phyloP scores from a whole-genome alignment of 2,329 filamentous ascomycete species.

The Talaromyces verruculosus region DNA sequence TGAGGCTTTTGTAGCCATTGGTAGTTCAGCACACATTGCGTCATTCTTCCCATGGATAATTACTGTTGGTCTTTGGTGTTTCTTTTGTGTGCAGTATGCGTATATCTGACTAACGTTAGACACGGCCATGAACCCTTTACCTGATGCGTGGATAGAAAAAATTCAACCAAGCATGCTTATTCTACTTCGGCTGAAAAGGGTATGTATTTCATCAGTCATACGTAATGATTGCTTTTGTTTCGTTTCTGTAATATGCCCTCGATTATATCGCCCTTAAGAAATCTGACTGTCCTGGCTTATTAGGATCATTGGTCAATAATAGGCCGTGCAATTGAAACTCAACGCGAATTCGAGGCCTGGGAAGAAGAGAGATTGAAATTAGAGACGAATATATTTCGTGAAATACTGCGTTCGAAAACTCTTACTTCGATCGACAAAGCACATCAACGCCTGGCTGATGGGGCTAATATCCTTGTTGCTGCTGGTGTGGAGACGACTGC shows the following conservation, averaged over 20 bases:
- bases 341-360: not conserved
- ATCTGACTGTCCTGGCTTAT: not conserved
- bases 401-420: conserved; percentile 28
- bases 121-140: conserved; percentile 20
- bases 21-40: conserved; percentile 25
- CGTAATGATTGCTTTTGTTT: not conserved
- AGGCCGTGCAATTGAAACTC: conserved; percentile 22
- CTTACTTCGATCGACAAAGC: conserved; percentile 38
- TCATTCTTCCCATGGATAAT: conserved; percentile 27
- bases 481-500: conserved; percentile 39
- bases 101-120: not conserved
- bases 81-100: not conserved
- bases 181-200: conserved; percentile 21
- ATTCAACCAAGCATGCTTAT: conserved; percentile 20
- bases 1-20: conserved; percentile 27
- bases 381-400: conserved; percentile 32
- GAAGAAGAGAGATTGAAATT: not conserved
- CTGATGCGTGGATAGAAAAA: conserved; percentile 21
- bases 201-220: conserved; percentile 6
- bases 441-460: conserved; percentile 32
- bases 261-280: not conserved
- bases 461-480: conserved; percentile 32
- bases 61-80: conserved; percentile 15
- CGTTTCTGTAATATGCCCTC: not conserved
- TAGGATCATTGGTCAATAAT: conserved; percentile 27